A percentile compares a stretch with the other conserved stretches of the same genome.
These are phyloP conservation scores for Penicillium capsulatum DNA, from an alignment of 2,329 filamentous ascomycete species.

Conservation along the genomic window DNA sequence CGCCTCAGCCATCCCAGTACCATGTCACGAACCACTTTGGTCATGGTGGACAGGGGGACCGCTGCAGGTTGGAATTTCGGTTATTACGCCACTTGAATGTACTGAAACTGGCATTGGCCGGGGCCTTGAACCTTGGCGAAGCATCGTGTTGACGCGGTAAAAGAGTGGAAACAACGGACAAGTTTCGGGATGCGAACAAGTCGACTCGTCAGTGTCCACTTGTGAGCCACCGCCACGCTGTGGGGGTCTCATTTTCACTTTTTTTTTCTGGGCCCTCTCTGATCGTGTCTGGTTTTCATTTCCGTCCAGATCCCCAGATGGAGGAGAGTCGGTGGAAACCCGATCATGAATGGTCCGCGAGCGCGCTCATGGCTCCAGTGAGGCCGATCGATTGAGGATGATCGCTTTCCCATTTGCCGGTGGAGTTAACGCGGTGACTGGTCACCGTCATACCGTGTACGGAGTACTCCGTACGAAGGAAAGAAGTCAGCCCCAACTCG, in stretches of 20 bases:
- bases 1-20: constrained; percentile 16
- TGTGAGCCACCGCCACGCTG: constrained; percentile 26
- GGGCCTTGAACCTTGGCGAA: not conserved
- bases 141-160: not conserved
- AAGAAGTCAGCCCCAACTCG: not conserved
- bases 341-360: not conserved
- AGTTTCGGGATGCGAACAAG: not conserved
- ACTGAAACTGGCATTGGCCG: not conserved
- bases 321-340: constrained; percentile 5
- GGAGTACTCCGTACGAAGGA: no score
- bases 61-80: constrained; percentile 3
- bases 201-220: constrained; percentile 5
- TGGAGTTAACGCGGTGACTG: not conserved
- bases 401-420: not conserved
- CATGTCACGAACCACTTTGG: constrained; percentile 14
- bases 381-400: constrained; percentile 5
- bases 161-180: constrained; percentile 2
- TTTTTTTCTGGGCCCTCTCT: not conserved
- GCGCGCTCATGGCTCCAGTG: constrained; percentile 6
- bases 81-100: constrained; percentile 16
- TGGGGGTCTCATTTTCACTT: constrained; percentile 5
- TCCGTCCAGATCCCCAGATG: constrained; percentile 26
- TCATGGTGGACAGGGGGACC: not conserved
- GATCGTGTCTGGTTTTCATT: not conserved
- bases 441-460: not conserved